Conservation (phyloP, 805 yeast genomes). For the Candida glaebosa region DNA sequence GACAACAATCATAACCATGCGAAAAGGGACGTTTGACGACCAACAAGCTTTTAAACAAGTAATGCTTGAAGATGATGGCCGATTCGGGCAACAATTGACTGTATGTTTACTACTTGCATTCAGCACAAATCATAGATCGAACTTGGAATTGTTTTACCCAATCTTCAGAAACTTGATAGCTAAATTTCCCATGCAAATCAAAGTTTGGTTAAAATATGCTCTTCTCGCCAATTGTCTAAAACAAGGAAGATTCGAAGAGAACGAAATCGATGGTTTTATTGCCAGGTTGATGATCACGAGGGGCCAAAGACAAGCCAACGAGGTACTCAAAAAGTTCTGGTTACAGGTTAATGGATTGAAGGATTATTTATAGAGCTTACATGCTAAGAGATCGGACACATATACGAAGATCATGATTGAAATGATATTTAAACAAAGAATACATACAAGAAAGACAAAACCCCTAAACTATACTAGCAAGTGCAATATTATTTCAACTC, state of each 20-base stretch:
- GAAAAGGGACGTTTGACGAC: slow-evolving; percentile 43
- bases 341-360: slow-evolving; percentile 53
- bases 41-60: slow-evolving; percentile 24
- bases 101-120: slow-evolving; percentile 30
- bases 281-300: slow-evolving; percentile 59
- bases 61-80: slow-evolving; percentile 11
- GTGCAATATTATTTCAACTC: slow-evolving; percentile 4
- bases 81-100: slow-evolving; percentile 24
- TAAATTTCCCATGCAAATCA: slow-evolving; percentile 47
- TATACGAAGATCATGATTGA: not conserved
- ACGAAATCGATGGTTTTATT: slow-evolving; percentile 39
- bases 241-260: slow-evolving; percentile 16
- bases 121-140: slow-evolving; percentile 51
- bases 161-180: slow-evolving; percentile 45
- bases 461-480: slow-evolving; percentile 4
- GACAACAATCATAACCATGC: slow-evolving; percentile 45
- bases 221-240: slow-evolving; percentile 11
- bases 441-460: slow-evolving; percentile 2
- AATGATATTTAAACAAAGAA: too few species aligned
- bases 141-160: slow-evolving; percentile 55
- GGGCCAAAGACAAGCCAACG: slow-evolving; percentile 61
- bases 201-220: slow-evolving; percentile 38
- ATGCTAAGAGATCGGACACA: not conserved
- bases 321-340: slow-evolving; percentile 63
- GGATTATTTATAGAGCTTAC: slow-evolving; percentile 23